Evolutionary conservation across 805 yeast genomes (phyloP).

Genomic region (Lipomyces yamadae): DNA sequence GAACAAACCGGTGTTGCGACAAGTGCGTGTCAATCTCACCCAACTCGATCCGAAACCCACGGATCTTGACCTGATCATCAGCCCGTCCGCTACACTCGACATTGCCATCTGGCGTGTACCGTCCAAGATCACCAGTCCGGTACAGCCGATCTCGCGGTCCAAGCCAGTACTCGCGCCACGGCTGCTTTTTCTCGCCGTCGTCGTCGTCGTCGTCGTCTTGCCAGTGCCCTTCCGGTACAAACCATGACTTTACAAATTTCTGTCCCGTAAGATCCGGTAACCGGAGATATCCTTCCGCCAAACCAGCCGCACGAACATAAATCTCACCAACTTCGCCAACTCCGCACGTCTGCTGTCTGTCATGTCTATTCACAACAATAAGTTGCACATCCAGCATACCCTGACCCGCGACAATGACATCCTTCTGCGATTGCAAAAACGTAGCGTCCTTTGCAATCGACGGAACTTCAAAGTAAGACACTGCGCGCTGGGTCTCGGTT

Average conservation of each 20-base stretch:
- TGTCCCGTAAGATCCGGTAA: constrained; percentile 85
- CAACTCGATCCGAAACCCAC: constrained; percentile 97
- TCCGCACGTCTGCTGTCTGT: constrained; percentile 89
- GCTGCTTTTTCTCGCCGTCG: constrained; percentile 58
- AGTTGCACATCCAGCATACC: constrained; percentile 97
- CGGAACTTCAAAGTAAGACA: constrained; percentile 87
- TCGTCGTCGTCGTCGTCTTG: constrained; percentile 66
- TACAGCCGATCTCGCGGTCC: constrained; percentile 96
- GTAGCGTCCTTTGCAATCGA: constrained; percentile 69
- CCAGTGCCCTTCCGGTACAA: constrained; percentile 54
- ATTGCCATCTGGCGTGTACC: constrained; percentile 95
- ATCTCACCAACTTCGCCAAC: constrained; percentile 99
- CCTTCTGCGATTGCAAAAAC: constrained; percentile 83
- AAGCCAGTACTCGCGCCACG: constrained; percentile 80
- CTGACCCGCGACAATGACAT: constrained; percentile 96
- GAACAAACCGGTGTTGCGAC: constrained; percentile 87
- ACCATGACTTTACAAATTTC: constrained; percentile 93
- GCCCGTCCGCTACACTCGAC: constrained; percentile 99
- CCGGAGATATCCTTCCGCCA: constrained; percentile 94
- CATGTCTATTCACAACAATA: constrained; percentile 88
- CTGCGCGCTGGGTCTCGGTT: constrained; percentile 98
- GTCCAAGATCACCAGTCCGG: constrained; percentile 96
- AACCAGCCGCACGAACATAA: constrained; percentile 96
- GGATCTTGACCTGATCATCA: constrained; percentile 96
- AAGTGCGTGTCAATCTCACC: constrained; percentile 98